Percentiles rank a stretch among this genome's conserved stretches.
These are phyloP conservation scores for Rhododendron ferrugineum DNA, from an alignment of 148 eudicot species.

Conservation along the genomic window DNA sequence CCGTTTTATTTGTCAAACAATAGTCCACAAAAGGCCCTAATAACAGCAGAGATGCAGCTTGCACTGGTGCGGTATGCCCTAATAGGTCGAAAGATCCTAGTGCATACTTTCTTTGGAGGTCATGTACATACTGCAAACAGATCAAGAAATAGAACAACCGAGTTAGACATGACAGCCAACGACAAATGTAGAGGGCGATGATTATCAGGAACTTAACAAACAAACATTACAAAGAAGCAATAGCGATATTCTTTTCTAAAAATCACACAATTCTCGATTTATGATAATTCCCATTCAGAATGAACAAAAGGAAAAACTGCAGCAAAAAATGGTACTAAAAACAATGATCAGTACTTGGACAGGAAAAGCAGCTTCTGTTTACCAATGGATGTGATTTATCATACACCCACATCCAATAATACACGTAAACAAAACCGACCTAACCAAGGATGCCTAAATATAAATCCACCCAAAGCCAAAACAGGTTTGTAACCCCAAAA, in stretches of 20 bases:
- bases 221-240: neutral
- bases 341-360: neutral
- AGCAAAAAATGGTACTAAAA: neutral
- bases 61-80: slow-evolving; percentile 78
- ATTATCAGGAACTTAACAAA: neutral
- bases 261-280: neutral
- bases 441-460: neutral
- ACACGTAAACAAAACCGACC: neutral
- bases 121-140: slow-evolving; percentile 56
- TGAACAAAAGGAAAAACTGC: neutral
- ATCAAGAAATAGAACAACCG: slow-evolving; percentile 6
- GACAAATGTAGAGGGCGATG: neutral
- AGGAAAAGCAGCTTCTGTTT: neutral
- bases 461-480: neutral
- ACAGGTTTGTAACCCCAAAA: slow-evolving; percentile 4
- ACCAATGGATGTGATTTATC: neutral
- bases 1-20: slow-evolving; percentile 57
- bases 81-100: slow-evolving; percentile 65
- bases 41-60: slow-evolving; percentile 56
- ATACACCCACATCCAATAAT: neutral
- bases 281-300: neutral
- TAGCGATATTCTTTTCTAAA: neutral
- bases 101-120: slow-evolving; percentile 66
- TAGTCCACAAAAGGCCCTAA: slow-evolving; percentile 70
- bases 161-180: neutral